A percentile compares a stretch with the other conserved stretches of the same genome.
phyloP scores from a whole-genome alignment of 257 asterid species.

The Coffea eugenioides region DNA sequence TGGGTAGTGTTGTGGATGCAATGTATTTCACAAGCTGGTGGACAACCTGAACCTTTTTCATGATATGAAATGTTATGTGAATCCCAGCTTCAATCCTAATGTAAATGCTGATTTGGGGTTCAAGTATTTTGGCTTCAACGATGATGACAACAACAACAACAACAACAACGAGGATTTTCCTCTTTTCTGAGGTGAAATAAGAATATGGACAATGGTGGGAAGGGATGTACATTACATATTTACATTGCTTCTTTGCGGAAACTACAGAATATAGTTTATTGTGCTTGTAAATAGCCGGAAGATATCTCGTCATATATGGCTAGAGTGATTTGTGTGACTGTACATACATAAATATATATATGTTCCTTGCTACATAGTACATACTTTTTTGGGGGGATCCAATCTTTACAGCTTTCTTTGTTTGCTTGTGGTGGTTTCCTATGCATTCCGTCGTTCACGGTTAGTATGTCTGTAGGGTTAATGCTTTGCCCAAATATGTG shows the following conservation, averaged over 20 bases:
- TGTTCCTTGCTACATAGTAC: background rate
- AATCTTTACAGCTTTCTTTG: background rate
- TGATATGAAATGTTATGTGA: slow-evolving; percentile 92
- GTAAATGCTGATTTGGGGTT: slow-evolving; percentile 40
- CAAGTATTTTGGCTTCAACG: slow-evolving; percentile 62
- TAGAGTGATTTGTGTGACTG: background rate
- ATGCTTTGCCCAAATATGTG: background rate
- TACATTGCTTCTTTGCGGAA: background rate
- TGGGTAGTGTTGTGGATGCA: slow-evolving; percentile 92
- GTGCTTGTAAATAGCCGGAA: slow-evolving; percentile 17
- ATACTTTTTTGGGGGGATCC: background rate
- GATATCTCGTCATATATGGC: background rate
- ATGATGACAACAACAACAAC: slow-evolving; percentile 13
- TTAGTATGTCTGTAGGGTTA: background rate
- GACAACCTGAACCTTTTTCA: slow-evolving; percentile 86
- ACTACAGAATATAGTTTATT: background rate
- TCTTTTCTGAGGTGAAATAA: slow-evolving; percentile 39
- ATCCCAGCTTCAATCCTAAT: slow-evolving; percentile 75
- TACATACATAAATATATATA: background rate
- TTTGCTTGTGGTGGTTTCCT: background rate
- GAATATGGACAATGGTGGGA: background rate
- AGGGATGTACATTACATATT: slow-evolving; percentile 37
- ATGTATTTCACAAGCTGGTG: slow-evolving; percentile 89
- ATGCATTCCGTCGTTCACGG: background rate
- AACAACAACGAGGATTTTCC: slow-evolving; percentile 47